These are phyloP conservation scores for Trypanosoma vivax DNA, from an alignment of 208 protist species.

Conservation along the genomic window DNA sequence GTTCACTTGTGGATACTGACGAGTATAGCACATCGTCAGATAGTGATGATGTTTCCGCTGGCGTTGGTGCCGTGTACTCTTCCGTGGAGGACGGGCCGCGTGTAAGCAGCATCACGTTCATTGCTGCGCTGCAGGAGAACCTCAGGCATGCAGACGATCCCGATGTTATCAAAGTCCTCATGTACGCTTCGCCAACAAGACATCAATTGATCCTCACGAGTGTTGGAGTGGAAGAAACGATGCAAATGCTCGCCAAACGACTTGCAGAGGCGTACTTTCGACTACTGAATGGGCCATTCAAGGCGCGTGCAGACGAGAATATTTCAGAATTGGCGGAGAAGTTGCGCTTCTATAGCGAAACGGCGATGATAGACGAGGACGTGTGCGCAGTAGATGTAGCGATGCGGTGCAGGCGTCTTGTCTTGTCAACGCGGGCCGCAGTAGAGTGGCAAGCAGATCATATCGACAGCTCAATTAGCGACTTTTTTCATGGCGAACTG, in stretches of 20 bases:
- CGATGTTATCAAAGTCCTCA: constrained; percentile 30
- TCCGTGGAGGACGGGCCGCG: constrained; percentile 25
- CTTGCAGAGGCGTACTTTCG: constrained; percentile 31
- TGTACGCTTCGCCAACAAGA: constrained; percentile 26
- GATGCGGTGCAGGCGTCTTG: constrained; percentile 18
- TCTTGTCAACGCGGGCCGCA: constrained; percentile 23
- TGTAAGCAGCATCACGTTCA: constrained; percentile 28
- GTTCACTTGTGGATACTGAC: no score
- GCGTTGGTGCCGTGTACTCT: constrained; percentile 32
- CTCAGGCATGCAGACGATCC: constrained; percentile 23
- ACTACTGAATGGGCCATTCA: constrained; percentile 29
- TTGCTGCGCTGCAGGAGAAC: constrained; percentile 32
- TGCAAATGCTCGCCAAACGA: constrained; percentile 21
- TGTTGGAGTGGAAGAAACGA: constrained; percentile 23
- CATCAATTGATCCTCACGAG: constrained; percentile 37
- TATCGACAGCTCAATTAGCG: constrained; percentile 11
- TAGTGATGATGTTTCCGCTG: constrained; percentile 22
- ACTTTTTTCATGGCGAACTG: no score
- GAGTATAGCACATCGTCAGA: constrained; percentile 11
- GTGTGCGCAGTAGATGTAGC: constrained; percentile 19
- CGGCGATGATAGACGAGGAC: constrained; percentile 12
- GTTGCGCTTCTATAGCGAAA: constrained; percentile 32
- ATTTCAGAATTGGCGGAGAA: constrained; percentile 6
- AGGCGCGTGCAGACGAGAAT: constrained; percentile 13
- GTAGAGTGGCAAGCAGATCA: constrained; percentile 16